A percentile compares a stretch with the other conserved stretches of the same genome.
Conservation (phyloP, 2,329 filamentous ascomycete genomes). For the Raffaelea arxii region DNA sequence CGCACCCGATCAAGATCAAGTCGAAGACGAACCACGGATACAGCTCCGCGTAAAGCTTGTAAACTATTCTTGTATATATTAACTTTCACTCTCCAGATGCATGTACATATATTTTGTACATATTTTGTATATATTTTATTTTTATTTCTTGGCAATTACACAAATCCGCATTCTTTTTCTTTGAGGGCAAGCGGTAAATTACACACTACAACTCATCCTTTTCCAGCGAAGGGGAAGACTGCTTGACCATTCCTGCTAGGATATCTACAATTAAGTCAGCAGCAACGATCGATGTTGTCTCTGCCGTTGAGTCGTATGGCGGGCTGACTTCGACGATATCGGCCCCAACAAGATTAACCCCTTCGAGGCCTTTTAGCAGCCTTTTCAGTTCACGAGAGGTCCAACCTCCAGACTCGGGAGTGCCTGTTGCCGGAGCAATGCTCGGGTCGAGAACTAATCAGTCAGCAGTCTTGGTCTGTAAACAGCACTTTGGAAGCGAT, state of each 20-base stretch:
- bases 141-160: too few species aligned
- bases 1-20: not conserved
- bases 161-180: not conserved
- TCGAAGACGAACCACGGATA: not conserved
- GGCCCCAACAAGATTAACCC: constrained; percentile 73
- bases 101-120: too few species aligned
- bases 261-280: constrained; percentile 10
- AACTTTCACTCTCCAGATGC: too few species aligned
- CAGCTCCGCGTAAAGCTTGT: not conserved
- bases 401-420: constrained; percentile 85
- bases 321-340: constrained; percentile 85
- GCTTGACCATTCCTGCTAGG: constrained; percentile 8
- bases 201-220: not conserved
- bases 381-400: constrained; percentile 78
- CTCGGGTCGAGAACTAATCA: constrained; percentile 20
- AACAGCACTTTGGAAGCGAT: not conserved
- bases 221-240: not conserved
- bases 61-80: too few species aligned
- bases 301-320: constrained; percentile 57
- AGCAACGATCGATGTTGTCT: constrained; percentile 9
- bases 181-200: too few species aligned
- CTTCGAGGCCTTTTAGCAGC: constrained; percentile 72
- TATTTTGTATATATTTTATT: too few species aligned
- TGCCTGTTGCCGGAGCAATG: constrained; percentile 50
- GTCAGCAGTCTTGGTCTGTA: not conserved